phyloP scores from a whole-genome alignment of 768 basidiomycete species.

The Naematelia encephala region DNA sequence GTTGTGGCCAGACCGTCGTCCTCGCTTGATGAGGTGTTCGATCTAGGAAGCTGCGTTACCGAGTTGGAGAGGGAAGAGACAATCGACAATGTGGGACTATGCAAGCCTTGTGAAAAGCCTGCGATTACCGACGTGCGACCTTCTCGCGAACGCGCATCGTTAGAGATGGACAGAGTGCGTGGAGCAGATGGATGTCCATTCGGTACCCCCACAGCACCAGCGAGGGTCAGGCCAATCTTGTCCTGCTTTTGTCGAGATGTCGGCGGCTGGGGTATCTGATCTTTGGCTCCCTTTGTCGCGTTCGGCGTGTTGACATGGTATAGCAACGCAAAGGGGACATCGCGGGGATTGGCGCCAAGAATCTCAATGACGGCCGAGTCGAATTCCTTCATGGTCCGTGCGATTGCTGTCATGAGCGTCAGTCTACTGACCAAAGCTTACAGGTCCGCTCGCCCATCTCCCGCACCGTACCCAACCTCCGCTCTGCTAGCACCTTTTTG shows the following conservation, averaged over 20 bases:
- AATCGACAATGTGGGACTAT: conserved; percentile 39
- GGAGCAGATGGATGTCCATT: conserved; percentile 34
- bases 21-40: neutral
- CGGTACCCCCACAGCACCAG: conserved; percentile 42
- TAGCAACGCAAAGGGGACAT: conserved; percentile 43
- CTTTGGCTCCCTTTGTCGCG: neutral
- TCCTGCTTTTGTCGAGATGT: neutral
- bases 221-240: conserved; percentile 24
- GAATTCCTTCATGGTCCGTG: conserved; percentile 40
- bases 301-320: conserved; percentile 37
- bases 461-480: conserved; percentile 36
- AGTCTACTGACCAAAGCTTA: conserved; percentile 13
- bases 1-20: conserved; percentile 4
- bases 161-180: conserved; percentile 1
- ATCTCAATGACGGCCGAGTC: conserved; percentile 41
- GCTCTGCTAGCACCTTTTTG: conserved; percentile 41
- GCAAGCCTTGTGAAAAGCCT: conserved; percentile 9
- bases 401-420: conserved; percentile 30
- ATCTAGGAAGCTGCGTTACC: too few species aligned
- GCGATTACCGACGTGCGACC: neutral
- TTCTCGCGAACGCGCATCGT: conserved; percentile 3
- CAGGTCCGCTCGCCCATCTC: conserved; percentile 44
- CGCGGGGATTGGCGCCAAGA: conserved; percentile 31
- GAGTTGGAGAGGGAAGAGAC: conserved; percentile 29
- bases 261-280: neutral